These are phyloP conservation scores for Pterocarpus santalinus DNA, from an alignment of 306 rosid genomes.

Conservation along the genomic window DNA sequence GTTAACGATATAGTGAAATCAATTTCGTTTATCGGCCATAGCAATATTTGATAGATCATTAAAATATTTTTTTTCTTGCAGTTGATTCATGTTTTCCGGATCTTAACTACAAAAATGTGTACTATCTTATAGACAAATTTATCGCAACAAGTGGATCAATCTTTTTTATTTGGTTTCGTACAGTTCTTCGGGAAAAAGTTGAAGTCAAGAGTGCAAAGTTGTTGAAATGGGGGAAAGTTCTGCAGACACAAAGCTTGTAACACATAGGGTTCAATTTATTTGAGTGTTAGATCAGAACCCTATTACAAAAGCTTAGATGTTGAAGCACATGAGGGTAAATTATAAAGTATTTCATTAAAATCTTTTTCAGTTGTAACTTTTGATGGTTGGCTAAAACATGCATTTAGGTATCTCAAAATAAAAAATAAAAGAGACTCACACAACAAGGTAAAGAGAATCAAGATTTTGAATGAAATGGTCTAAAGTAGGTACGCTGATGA, in stretches of 20 bases:
- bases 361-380: conserved; percentile 2
- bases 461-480: background rate
- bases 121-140: background rate
- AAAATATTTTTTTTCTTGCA: background rate
- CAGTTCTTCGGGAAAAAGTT: conserved; percentile 34
- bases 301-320: conserved; percentile 27
- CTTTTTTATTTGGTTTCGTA: background rate
- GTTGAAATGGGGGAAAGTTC: conserved; percentile 52
- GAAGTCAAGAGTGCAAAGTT: conserved; percentile 44
- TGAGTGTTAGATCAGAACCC: background rate
- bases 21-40: background rate
- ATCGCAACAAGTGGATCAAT: conserved; percentile 29
- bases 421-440: too few relatives aligned
- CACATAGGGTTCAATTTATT: conserved; percentile 14
- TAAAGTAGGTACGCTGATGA: background rate
- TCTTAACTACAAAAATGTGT: background rate
- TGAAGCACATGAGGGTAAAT: background rate
- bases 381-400: conserved; percentile 23
- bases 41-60: background rate
- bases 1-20: background rate
- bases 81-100: conserved; percentile 2
- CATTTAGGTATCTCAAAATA: background rate
- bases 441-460: background rate
- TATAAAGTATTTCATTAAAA: conserved; percentile 25
- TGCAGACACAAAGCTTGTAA: conserved; percentile 14